These are phyloP conservation scores for Ogataea pilisensis DNA, from an alignment of 805 yeast species.

Conservation along the genomic window DNA sequence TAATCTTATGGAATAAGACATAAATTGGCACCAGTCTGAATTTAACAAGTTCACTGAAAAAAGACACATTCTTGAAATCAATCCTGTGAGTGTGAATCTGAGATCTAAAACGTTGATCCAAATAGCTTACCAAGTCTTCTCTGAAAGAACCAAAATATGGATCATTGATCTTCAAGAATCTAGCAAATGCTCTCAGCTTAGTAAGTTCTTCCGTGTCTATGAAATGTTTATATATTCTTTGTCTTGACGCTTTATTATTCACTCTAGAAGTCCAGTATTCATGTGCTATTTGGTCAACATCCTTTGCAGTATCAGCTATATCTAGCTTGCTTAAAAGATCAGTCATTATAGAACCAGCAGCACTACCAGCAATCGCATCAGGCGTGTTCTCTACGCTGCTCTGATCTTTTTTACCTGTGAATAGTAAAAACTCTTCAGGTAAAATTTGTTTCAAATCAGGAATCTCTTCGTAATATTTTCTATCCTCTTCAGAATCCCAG, in stretches of 20 bases:
- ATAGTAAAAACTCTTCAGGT: conserved; percentile 23
- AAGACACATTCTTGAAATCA: conserved; percentile 53
- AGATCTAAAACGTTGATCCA: conserved; percentile 58
- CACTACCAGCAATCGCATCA: neutral
- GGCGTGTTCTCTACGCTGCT: conserved; percentile 5
- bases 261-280: conserved; percentile 48
- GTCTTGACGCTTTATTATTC: conserved; percentile 69
- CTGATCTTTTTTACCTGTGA: conserved; percentile 10
- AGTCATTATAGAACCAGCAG: conserved; percentile 15
- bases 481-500: conserved; percentile 69
- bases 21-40: conserved; percentile 71
- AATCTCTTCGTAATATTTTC: conserved; percentile 56
- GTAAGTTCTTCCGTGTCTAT: conserved; percentile 43
- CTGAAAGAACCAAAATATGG: conserved; percentile 45
- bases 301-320: conserved; percentile 41
- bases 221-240: conserved; percentile 55
- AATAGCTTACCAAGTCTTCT: conserved; percentile 45
- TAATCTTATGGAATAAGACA: conserved; percentile 67
- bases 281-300: conserved; percentile 44
- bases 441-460: conserved; percentile 39
- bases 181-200: conserved; percentile 48
- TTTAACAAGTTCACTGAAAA: conserved; percentile 72
- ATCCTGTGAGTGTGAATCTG: conserved; percentile 52
- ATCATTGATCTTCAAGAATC: conserved; percentile 64
- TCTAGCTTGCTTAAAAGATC: conserved; percentile 18